Percentiles rank a stretch among this genome's conserved stretches.
These are phyloP conservation scores for Sonneratia caseolaris DNA, from an alignment of 345 rosid genomes.

Conservation along the genomic window DNA sequence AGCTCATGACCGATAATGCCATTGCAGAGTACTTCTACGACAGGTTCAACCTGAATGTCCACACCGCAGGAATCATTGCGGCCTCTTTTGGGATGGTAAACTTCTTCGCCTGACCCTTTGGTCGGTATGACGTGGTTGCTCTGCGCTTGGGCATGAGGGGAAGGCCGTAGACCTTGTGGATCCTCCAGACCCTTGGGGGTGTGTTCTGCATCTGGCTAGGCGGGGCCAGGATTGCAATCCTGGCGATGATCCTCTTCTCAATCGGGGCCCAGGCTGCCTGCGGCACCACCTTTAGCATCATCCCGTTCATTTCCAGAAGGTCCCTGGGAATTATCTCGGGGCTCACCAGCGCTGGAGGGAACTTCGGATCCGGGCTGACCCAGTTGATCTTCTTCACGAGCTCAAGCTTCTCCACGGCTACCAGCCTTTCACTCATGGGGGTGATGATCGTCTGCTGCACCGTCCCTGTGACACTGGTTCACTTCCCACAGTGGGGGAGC, in stretches of 20 bases:
- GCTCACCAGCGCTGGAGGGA: constrained; percentile 66
- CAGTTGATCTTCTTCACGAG: constrained; percentile 55
- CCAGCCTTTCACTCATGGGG: constrained; percentile 58
- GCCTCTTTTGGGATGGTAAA: constrained; percentile 83
- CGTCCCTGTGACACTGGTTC: constrained; percentile 45
- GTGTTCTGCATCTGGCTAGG: constrained; percentile 74
- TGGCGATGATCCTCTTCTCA: constrained; percentile 70
- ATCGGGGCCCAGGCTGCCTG: constrained; percentile 77
- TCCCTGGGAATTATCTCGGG: constrained; percentile 75
- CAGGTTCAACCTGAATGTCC: constrained; percentile 59
- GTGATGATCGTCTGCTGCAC: constrained; percentile 55
- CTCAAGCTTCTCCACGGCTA: constrained; percentile 35
- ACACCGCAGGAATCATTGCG: constrained; percentile 67
- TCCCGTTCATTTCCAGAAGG: constrained; percentile 63
- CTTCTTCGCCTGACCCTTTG: constrained; percentile 64
- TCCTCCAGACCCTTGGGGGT: constrained; percentile 61
- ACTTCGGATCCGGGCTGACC: constrained; percentile 71
- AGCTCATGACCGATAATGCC: constrained; percentile 64
- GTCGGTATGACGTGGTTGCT: constrained; percentile 48
- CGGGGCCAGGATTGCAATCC: constrained; percentile 35
- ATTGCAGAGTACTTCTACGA: constrained; percentile 78
- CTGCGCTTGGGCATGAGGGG: constrained; percentile 77
- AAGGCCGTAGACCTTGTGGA: constrained; percentile 63
- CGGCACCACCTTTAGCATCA: constrained; percentile 68
- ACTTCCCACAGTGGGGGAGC: constrained; percentile 79